Evolutionary conservation across 139 green algal species (phyloP), one percentile per base, ranked within the genome.

Genomic region (Closterium sp.): DNA sequence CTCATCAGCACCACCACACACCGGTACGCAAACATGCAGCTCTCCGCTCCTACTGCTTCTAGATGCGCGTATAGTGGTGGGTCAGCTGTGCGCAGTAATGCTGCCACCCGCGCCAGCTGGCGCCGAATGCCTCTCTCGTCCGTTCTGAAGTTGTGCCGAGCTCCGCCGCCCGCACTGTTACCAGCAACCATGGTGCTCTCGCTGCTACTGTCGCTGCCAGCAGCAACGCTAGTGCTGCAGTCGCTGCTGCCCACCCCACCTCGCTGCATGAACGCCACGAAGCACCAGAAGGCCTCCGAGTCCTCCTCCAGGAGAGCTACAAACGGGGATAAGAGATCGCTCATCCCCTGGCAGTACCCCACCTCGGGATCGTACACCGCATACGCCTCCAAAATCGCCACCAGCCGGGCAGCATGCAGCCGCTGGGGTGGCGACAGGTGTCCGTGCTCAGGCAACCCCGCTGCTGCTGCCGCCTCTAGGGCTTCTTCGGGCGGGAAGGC

Each of bases 271-370:
- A 94, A 94, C 21, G 89, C 90, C 38, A 95, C 94, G 88, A 97
- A 98, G 95, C 96, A 98, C 93, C 94, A 96, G 92, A 98, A 98
- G 3, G 96, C 97, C 34, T 98, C 92, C 2, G 95, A 95, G 83
- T 98, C 97, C 85, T 98, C 96, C 21, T 96, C 94, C 64, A 97
- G 89, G 38, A 98, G 90, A 90, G 96, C 88, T 88, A 98, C 90
- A 87, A 98, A 97, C 4, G 96, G 94, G n/a, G 96, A 95, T 84
- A 97, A 95, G 76, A 98, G 92, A 94, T 98, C 97, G 28, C 95
- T 96, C 97, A 98, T 98, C 85, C 93, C 97, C 90, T 98, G 97
- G 94, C 96, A 97, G 93, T 98, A 98, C 30, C 96, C 91, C n/a
- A 93, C 97, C 83, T 96, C 95, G 1, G 96, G 96, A 94, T 98